Evolutionary conservation across 2,329 filamentous ascomycete species (phyloP), one percentile per base, ranked within the genome.

Genomic region (Fusarium fujikuroi): DNA sequence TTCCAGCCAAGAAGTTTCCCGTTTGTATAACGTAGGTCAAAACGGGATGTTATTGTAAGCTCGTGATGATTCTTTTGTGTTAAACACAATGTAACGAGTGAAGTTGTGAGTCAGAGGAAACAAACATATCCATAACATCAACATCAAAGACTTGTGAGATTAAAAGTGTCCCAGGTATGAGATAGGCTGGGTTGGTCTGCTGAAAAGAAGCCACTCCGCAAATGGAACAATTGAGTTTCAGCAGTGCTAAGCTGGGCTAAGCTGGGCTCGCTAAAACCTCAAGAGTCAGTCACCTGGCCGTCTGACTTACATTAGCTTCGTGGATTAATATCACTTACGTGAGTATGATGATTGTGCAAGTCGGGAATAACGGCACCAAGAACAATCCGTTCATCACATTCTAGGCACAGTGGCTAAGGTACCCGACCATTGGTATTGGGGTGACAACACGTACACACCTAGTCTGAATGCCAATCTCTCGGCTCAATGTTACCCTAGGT

Each of bases 301-400:
- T 73, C 56, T 73, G 43, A 68, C 57, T 63, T 61, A 63, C 69
- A 65, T 62, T 60, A 68, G 47, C 46, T 52, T 19, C 44, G 42
- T 56, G 52, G 34, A 42, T n/a, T 40, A 43, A 34, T 47, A n/a
- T 18, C 49, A 56, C 47, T 30, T 65, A 56, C 52, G 61, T 64
- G 58, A 54, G 18, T 36, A 59, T 54, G 44, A 49, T 40, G 54
- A 50, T 47, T 63, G 50, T 40, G 53, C 25, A 50, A 63, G 39
- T 60, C 50, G 64, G 50, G 66, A 64, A 66, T 23, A 49, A 59
- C 61, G 64, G 59, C 44, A 60, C 53, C 44, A 49, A 64, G 43
- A 57, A 66, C 69, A 59, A 58, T 30, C 44, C 10, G 30, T 52
- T 49, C 30, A 49, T 50, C 23, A 18, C 32, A 18, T 36, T 43